These are phyloP conservation scores for Dictyostelium firmibasis DNA, from an alignment of 78 protist genomes.

Conservation along the genomic window DNA sequence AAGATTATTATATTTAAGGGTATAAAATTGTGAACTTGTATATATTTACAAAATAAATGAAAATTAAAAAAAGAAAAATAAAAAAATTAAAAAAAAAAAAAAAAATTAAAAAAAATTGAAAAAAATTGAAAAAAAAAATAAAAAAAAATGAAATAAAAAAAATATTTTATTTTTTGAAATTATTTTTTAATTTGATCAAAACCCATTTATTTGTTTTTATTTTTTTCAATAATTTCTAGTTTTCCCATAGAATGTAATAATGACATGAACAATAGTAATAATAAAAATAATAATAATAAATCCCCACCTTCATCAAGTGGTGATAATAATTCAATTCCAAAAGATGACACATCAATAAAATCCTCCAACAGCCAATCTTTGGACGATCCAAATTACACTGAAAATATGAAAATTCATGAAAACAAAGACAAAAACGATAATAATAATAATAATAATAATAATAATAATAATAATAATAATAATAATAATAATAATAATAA, in stretches of 20 bases:
- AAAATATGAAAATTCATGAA: background rate
- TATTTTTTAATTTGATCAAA: background rate
- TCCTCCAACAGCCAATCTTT: background rate
- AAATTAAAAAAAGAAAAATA: background rate
- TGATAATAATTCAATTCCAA: background rate
- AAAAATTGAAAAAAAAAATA: background rate
- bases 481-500: no score
- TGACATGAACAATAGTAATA: background rate
- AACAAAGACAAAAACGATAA: no score
- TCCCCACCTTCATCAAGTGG: background rate
- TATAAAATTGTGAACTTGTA: background rate
- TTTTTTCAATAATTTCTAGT: no score
- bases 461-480: no score
- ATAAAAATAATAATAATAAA: no score
- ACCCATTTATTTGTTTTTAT: no score
- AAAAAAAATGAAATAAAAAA: slow-evolving; percentile 2
- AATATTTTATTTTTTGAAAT: background rate
- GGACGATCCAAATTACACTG: background rate
- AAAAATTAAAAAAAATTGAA: background rate
- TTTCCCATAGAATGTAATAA: background rate
- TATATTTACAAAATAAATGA: background rate
- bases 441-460: no score
- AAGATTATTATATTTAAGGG: background rate
- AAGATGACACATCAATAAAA: background rate
- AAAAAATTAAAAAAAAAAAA: background rate